Evolutionary conservation across 2,329 filamentous ascomycete species (phyloP).

Genomic region (Fusarium compactum): DNA sequence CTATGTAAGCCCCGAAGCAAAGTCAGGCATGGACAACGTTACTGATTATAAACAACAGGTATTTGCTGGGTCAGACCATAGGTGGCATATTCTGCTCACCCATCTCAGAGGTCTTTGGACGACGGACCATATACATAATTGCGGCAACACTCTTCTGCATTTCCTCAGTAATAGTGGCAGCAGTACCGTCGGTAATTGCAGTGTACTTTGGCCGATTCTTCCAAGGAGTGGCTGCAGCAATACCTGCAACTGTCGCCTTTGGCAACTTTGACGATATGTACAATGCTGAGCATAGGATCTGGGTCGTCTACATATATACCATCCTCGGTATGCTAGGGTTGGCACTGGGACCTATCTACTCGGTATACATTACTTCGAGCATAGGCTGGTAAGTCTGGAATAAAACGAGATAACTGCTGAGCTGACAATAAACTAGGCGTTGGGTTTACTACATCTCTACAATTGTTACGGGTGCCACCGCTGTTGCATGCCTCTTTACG

Average conservation of each 20-base stretch:
- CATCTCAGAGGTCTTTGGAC: constrained; percentile 9
- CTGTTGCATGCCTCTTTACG: constrained; percentile 9
- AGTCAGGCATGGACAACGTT: neutral
- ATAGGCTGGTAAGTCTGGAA: constrained; percentile 5
- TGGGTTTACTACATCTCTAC: constrained; percentile 22
- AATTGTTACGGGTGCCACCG: neutral
- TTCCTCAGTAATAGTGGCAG: neutral
- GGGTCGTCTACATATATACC: constrained; percentile 17
- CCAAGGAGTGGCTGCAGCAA: constrained; percentile 2
- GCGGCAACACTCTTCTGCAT: constrained; percentile 3
- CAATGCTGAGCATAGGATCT: constrained; percentile 14
- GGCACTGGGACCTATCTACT: constrained; percentile 3
- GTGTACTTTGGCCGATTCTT: constrained; percentile 7
- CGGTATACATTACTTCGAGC: constrained; percentile 2
- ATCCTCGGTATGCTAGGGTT: constrained; percentile 13
- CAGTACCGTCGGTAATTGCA: neutral
- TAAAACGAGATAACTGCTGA: rapidly evolving
- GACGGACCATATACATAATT: constrained; percentile 7
- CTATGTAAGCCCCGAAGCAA: neutral
- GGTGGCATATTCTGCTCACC: constrained; percentile 7
- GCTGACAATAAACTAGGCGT: neutral
- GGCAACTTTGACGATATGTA: constrained; percentile 16
- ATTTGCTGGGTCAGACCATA: constrained; percentile 2
- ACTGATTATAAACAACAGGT: neutral
- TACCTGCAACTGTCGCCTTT: constrained; percentile 10